Conservation (phyloP, 2,329 filamentous ascomycete species). For the Fusarium napiforme region DNA sequence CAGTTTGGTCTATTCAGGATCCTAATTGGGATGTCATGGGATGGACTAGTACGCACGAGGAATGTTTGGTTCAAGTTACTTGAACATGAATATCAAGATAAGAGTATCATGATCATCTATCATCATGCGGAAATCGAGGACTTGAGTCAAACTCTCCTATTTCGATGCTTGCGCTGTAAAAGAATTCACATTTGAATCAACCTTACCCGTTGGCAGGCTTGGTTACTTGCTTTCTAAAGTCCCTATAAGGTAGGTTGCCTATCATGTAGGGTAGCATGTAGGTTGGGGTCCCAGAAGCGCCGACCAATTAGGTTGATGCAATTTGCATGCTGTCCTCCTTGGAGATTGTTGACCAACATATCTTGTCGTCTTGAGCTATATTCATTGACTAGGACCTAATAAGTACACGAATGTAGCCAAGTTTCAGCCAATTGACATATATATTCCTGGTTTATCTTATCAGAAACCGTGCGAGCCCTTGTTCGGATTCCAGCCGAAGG, state of each 20-base stretch:
- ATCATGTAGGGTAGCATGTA: slow-evolving; percentile 6
- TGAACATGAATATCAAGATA: slow-evolving; percentile 14
- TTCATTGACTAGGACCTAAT: background rate
- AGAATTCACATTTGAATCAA: background rate
- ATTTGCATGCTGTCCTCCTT: slow-evolving; percentile 32
- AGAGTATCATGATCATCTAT: background rate
- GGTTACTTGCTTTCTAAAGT: background rate
- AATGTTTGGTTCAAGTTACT: slow-evolving; percentile 10
- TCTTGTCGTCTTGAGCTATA: background rate
- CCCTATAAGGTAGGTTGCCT: background rate
- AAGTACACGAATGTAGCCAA: background rate
- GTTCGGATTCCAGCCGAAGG: background rate
- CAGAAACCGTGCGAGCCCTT: background rate
- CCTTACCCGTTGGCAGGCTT: background rate
- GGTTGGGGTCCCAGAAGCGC: background rate
- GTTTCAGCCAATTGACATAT: background rate
- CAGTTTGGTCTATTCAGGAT: background rate
- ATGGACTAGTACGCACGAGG: background rate
- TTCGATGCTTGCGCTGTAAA: background rate
- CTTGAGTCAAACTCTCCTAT: background rate
- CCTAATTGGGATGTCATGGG: background rate
- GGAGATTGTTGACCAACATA: background rate
- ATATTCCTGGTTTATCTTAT: background rate
- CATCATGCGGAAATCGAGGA: background rate
- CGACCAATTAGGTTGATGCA: slow-evolving; percentile 27